Base-by-base conservation (phyloP, 192 early-diverging fungal genomes). In the Lunasporangiospora selenospora region DNA sequence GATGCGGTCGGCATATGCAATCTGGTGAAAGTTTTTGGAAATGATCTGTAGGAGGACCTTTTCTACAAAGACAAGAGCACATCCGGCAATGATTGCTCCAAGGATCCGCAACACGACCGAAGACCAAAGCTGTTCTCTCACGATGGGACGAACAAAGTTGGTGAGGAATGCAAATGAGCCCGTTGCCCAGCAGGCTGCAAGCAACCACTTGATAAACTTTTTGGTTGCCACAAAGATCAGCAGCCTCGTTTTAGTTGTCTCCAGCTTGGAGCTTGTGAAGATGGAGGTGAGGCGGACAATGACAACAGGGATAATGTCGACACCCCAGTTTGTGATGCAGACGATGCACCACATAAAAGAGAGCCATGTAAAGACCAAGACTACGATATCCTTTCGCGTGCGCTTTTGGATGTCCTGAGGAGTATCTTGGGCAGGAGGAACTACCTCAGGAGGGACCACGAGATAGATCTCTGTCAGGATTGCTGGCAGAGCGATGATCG, bases 1-100 rank as follows among this genome's bases (percentile, higher is more conserved):
- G 54, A 89, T 66, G 27, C 87, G 85, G 53, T 89, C 87, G 50
- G 83, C 85, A 65, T 89, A 89, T 0, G 85, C 85, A 0, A 81
- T 84, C 34, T 81, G 77, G 55, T 87, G 85, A 73, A 89, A 89
- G 37, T 81, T 77, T 16, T 82, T 84, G n/a, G 87, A 84, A 26
- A 87, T 82, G 55, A 86, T 62, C 57, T 90, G 84, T 30, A 88
- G 75, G 6, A 84, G 44, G 10, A 88, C 73, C 64, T 90, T 90
- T 47, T 90, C 88, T 8, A 83, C 44, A 23, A 80, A 76, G 30
- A 85, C 66, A 5, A 89, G 65, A 0, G 66, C 61, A 45, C 77
- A 79, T 6, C 75, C 79, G 34, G 84, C 82, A 33, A 84, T 71
- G 9, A 87, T 24, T 0, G 80, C 54, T 4, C 67, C 69, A 37